A percentile compares a stretch with the other conserved stretches of the same genome.
Evolutionary conservation across 352 stramenopile species (phyloP).

Genomic region (Phytophthora sp.): DNA sequence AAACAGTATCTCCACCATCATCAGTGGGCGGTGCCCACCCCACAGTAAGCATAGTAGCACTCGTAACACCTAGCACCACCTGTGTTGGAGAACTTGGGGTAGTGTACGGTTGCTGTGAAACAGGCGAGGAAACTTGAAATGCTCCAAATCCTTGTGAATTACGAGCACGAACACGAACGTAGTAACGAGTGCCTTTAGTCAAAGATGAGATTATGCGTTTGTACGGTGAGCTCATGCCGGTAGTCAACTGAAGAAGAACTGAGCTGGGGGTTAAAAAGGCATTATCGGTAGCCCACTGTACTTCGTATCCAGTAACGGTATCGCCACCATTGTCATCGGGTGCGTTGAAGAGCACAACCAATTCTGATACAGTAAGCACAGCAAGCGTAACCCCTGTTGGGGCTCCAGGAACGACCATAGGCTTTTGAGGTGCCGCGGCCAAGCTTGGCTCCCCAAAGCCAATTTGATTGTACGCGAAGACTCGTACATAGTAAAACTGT

Average conservation of each 20-base stretch:
- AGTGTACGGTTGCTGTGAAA: conserved; percentile 91
- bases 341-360: conserved; percentile 91
- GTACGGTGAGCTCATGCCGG: conserved; percentile 60
- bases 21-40: conserved; percentile 84
- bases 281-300: conserved; percentile 90
- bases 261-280: conserved; percentile 69
- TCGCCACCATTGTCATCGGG: conserved; percentile 87
- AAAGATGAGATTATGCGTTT: conserved; percentile 61
- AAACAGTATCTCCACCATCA: conserved; percentile 91
- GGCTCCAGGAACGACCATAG: conserved; percentile 77
- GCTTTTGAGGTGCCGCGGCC: conserved; percentile 65
- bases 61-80: conserved; percentile 75
- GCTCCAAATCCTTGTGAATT: conserved; percentile 81
- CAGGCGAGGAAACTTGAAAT: conserved; percentile 89
- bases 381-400: conserved; percentile 76
- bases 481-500: conserved; percentile 93
- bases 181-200: conserved; percentile 74
- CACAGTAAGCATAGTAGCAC: conserved; percentile 93
- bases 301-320: conserved; percentile 89
- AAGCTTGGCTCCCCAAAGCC: conserved; percentile 86
- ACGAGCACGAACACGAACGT: conserved; percentile 65
- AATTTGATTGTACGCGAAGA: conserved; percentile 96
- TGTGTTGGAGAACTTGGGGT: conserved; percentile 88
- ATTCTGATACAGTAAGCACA: conserved; percentile 79
- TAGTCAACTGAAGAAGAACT: conserved; percentile 55